phyloP scores from a whole-genome alignment of 805 yeast species.

The Diddensiella transvaalensis region DNA sequence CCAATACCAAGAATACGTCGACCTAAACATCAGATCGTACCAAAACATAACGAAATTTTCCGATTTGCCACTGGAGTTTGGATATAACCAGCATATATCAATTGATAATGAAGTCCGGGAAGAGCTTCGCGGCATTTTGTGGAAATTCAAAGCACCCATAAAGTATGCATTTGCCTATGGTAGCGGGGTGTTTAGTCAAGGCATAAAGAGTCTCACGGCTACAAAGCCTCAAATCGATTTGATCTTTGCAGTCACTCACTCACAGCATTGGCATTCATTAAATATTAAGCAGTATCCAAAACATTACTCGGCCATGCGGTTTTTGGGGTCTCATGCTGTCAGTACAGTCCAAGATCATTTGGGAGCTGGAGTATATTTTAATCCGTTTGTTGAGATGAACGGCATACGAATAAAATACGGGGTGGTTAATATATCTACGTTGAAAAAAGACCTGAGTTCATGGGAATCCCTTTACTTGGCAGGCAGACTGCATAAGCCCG shows the following conservation, averaged over 20 bases:
- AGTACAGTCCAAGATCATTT: slow-evolving; percentile 52
- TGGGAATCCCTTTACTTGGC: slow-evolving; percentile 88
- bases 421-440: slow-evolving; percentile 59
- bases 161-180: slow-evolving; percentile 90
- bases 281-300: slow-evolving; percentile 64
- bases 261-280: slow-evolving; percentile 69
- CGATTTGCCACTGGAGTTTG: slow-evolving; percentile 55
- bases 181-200: slow-evolving; percentile 86
- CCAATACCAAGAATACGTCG: slow-evolving; percentile 7
- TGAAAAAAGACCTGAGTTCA: slow-evolving; percentile 66
- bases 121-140: slow-evolving; percentile 47
- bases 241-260: slow-evolving; percentile 74
- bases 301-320: slow-evolving; percentile 72
- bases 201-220: slow-evolving; percentile 33
- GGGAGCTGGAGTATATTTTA: slow-evolving; percentile 92
- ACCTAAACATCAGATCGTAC: slow-evolving; percentile 20
- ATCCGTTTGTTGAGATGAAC: slow-evolving; percentile 74
- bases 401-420: slow-evolving; percentile 78
- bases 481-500: slow-evolving; percentile 93
- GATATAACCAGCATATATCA: slow-evolving; percentile 53
- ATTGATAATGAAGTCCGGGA: slow-evolving; percentile 43
- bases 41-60: slow-evolving; percentile 49
- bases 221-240: slow-evolving; percentile 74
- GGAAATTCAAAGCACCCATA: slow-evolving; percentile 67
- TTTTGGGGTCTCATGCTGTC: slow-evolving; percentile 57